Conservation (phyloP, 2,329 filamentous ascomycete genomes). For the Aspergillus sp. region DNA sequence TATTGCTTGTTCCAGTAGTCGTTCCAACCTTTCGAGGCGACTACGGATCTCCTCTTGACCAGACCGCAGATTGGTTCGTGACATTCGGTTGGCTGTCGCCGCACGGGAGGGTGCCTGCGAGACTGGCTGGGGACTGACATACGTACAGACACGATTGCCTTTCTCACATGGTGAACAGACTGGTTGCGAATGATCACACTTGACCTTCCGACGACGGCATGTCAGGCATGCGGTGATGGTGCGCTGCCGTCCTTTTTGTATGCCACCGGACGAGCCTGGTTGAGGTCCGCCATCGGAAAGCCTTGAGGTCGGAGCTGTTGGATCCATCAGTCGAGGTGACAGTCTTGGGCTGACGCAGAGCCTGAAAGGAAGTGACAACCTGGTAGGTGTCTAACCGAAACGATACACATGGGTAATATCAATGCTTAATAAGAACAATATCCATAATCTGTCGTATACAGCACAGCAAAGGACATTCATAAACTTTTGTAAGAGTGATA, state of each 20-base stretch:
- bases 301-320: not conserved
- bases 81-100: not conserved
- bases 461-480: no score
- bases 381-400: no score
- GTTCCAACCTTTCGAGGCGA: constrained; percentile 8
- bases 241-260: constrained; percentile 1
- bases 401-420: no score
- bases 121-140: not conserved
- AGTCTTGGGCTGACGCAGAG: no score
- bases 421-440: no score
- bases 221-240: constrained; percentile 4
- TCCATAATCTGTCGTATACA: no score
- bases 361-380: no score
- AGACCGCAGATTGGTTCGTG: constrained; percentile 1
- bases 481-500: no score
- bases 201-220: constrained; percentile 11
- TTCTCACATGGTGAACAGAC: constrained; percentile 2
- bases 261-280: not conserved
- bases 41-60: constrained; percentile 9
- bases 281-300: not conserved
- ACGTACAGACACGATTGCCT: constrained; percentile 1
- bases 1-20: constrained; percentile 9
- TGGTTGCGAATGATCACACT: constrained; percentile 4
- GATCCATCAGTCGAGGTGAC: not conserved
- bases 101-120: not conserved